Base-by-base conservation (phyloP, 1,284 basidiomycete genomes). In the Meira miltonrushii region DNA sequence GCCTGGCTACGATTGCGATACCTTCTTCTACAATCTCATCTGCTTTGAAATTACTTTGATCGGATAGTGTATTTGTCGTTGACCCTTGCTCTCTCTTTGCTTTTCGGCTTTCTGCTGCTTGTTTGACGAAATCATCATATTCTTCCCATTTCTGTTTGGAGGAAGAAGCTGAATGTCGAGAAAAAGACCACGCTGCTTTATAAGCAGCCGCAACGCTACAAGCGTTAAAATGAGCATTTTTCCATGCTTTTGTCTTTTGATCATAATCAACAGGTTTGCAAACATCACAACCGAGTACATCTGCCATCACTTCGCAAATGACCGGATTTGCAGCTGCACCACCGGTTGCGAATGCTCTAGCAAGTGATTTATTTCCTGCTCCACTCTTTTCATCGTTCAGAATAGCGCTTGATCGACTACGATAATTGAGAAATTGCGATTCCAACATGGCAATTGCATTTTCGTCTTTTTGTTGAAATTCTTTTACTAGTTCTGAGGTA, bases 351-450 rank as follows among this genome's bases (percentile, higher is more conserved):
- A 91, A 85, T 54, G 92, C 83, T 25, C 88, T 82, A 51, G 83
- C 82, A 33, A 91, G 81, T 0, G 54, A 39, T 49, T 53, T 21
- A 23, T 12, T 25, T 25, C 23, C 44, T 28, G 38, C 41, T 21
- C 19, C 50, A 44, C 7, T 38, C 6, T 17, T 15, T 48, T 6
- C 7, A 15, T 33, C 28, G n/a, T 23, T 19, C 4, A 49, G 79
- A 69, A 89, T 88, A n/a, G 83, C 84, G 1, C 81, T 81, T 37
- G 88, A 84, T 58, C 87, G 84, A 46, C 85, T 85, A 60, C 83
- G 84, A 79, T 87, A 90, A 60, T 85, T 90, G 72, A 92, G 81
- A 74, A 92, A 85, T 72, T 93, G 90, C 0, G 88, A 89, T 78
- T 91, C 88, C 65, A 93, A 81, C 65, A 93, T 89, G 5, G 88